Base-by-base conservation (phyloP, 73 alveolate genomes). In the Symbiodinium pilosum region DNA sequence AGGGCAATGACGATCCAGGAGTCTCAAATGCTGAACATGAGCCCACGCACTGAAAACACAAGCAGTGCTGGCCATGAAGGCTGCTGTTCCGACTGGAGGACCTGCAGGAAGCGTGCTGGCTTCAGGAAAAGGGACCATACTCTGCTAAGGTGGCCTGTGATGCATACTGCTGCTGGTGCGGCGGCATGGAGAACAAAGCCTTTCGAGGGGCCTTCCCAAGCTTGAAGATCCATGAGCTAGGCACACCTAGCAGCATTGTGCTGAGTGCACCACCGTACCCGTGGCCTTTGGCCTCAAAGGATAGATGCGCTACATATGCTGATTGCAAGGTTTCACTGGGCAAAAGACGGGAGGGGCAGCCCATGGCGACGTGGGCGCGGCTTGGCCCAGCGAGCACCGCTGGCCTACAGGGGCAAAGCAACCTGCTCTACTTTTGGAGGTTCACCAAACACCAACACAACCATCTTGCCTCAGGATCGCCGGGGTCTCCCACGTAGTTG, bases 371-470 rank as follows among this genome's bases (percentile, higher is more conserved):
- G 64, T 24, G 87, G 89, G 52, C 89, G 42, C 52, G 97, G 97
- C 75, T 88, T 16, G 36, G 97, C 97, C 97, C 97, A 91, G 41
- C 97, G 97, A 44, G 97, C 88, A 32, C 97, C 97, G 54, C 86
- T 39, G 40, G 97, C 97, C 97, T 91, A 81, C 12, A 18, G 85
- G 41, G 12, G 30, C 14, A 9, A 4, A 12, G 81, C 5, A 16
- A 64, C 34, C 21, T 47, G 59, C 59, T 14, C 59, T 47, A 14
- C 59, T 9, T 47, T 14, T 47, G 59, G 21, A 47, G 59, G 59
- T 14, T 6, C 59, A n/a, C n/a, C n/a, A n/a, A n/a, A n/a, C n/a
- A n/a, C n/a, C n/a, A n/a, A n/a, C n/a, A n/a, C n/a, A n/a, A n/a
- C 9, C 2, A 26, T 85, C 40, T 7, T 14, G 43, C 95, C 95